A percentile compares a stretch with the other conserved stretches of the same genome.
Evolutionary conservation across 345 rosid species (phyloP).

Genomic region (Barbarea vulgaris): DNA sequence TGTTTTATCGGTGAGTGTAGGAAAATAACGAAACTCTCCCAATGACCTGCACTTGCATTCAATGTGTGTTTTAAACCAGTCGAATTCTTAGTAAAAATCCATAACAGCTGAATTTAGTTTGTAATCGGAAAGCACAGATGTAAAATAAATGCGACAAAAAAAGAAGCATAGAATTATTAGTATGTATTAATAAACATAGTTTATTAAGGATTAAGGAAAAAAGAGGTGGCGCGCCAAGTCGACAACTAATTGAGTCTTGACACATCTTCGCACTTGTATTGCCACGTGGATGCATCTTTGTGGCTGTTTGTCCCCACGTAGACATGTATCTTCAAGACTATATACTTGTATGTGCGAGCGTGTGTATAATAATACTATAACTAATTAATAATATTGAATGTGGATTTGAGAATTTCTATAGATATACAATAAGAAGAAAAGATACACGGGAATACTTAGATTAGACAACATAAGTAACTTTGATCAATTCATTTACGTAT

Average conservation of each 20-base stretch:
- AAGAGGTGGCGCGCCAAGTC: constrained; percentile 17
- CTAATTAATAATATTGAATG: neutral
- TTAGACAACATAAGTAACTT: neutral
- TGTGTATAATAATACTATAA: neutral
- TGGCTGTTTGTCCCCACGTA: constrained; percentile 35
- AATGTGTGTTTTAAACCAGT: neutral
- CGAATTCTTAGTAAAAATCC: neutral
- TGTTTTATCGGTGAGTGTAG: neutral
- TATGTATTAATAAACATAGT: neutral
- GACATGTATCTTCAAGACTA: constrained; percentile 30
- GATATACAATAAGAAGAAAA: neutral
- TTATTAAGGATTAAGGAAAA: neutral
- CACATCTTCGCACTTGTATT: constrained; percentile 26
- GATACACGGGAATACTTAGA: neutral
- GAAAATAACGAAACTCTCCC: constrained; percentile 2
- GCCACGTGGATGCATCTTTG: constrained; percentile 31
- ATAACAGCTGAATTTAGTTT: neutral
- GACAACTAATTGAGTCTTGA: constrained; percentile 34
- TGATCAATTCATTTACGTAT: neutral
- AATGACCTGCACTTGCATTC: neutral
- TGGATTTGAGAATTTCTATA: neutral
- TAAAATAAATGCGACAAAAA: neutral
- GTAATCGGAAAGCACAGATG: neutral
- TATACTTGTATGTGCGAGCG: neutral
- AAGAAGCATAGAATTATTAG: neutral